Evolutionary conservation across 768 basidiomycete species (phyloP).

Genomic region (Brasilioporus rufonigricans): DNA sequence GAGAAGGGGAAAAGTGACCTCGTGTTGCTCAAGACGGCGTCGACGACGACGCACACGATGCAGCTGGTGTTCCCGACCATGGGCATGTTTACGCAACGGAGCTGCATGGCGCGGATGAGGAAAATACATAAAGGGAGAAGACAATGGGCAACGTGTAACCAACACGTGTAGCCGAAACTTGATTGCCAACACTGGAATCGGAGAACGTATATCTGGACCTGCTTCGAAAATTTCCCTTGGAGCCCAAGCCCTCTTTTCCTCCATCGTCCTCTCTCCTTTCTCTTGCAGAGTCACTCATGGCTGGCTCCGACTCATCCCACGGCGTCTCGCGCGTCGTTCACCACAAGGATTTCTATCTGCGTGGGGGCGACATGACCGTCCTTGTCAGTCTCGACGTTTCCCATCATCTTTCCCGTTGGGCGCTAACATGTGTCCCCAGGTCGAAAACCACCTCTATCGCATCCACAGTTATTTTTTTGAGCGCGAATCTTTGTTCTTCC

Average conservation of each 20-base stretch:
- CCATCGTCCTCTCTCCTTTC: conserved; percentile 33
- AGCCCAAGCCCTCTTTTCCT: conserved; percentile 26
- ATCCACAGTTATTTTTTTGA: conserved; percentile 63
- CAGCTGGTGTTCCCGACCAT: conserved; percentile 11
- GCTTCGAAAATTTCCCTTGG: conserved; percentile 36
- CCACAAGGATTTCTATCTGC: conserved; percentile 51
- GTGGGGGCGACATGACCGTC: conserved; percentile 57
- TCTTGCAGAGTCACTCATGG: conserved; percentile 24
- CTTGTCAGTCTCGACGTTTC: conserved; percentile 39
- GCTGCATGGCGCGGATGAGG: conserved; percentile 11
- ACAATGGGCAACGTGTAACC: conserved; percentile 28
- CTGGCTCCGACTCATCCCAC: conserved; percentile 20
- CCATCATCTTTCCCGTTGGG: neutral
- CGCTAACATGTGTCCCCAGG: conserved; percentile 38
- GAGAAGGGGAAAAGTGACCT: neutral
- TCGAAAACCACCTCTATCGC: conserved; percentile 53
- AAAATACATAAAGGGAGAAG: conserved; percentile 22
- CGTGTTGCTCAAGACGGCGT: conserved; percentile 2
- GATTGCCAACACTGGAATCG: conserved; percentile 27
- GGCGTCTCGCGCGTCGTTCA: conserved; percentile 33
- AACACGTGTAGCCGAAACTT: conserved; percentile 35
- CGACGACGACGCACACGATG: conserved; percentile 5
- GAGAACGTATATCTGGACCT: conserved; percentile 36
- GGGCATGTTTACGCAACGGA: conserved; percentile 30
- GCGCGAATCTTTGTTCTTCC: conserved; percentile 55